Conservation (phyloP, 768 basidiomycete genomes). For the Leccinum barrowsii region DNA sequence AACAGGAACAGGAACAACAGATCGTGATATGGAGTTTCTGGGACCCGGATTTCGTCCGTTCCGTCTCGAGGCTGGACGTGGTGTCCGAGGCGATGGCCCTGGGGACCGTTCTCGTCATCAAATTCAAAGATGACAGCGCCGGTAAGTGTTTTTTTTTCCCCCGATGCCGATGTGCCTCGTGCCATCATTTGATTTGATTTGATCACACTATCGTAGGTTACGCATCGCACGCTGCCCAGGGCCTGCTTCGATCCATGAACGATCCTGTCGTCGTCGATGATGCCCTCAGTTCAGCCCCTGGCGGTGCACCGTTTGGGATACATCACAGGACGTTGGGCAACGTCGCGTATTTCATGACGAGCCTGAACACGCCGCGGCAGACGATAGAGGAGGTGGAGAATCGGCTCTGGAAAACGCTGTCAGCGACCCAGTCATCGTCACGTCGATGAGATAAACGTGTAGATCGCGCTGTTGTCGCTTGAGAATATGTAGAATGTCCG, state of each 20-base stretch:
- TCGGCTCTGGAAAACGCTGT: too few species aligned
- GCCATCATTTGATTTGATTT: background rate
- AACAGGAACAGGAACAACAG: background rate
- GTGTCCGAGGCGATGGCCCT: slow-evolving; percentile 83
- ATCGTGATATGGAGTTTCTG: slow-evolving; percentile 80
- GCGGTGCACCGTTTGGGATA: slow-evolving; percentile 59
- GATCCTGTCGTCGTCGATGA: slow-evolving; percentile 15
- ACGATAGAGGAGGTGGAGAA: slow-evolving; percentile 47
- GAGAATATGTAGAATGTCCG: background rate
- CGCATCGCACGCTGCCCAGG: slow-evolving; percentile 61
- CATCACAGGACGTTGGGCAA: slow-evolving; percentile 89
- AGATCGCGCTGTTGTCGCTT: too few species aligned
- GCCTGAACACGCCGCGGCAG: slow-evolving; percentile 62
- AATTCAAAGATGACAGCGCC: slow-evolving; percentile 53
- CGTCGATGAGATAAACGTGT: too few species aligned
- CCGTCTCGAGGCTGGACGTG: slow-evolving; percentile 48
- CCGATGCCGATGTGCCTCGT: background rate
- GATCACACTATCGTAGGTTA: slow-evolving; percentile 39
- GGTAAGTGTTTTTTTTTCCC: slow-evolving; percentile 35
- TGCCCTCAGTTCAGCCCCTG: slow-evolving; percentile 41
- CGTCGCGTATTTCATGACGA: slow-evolving; percentile 90
- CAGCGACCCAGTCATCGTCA: too few species aligned
- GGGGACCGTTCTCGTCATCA: slow-evolving; percentile 82
- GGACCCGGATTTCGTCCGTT: slow-evolving; percentile 67
- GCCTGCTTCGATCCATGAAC: slow-evolving; percentile 52